Base-by-base conservation (phyloP, 2,329 filamentous ascomycete genomes). In the Hypoxylon sp. region DNA sequence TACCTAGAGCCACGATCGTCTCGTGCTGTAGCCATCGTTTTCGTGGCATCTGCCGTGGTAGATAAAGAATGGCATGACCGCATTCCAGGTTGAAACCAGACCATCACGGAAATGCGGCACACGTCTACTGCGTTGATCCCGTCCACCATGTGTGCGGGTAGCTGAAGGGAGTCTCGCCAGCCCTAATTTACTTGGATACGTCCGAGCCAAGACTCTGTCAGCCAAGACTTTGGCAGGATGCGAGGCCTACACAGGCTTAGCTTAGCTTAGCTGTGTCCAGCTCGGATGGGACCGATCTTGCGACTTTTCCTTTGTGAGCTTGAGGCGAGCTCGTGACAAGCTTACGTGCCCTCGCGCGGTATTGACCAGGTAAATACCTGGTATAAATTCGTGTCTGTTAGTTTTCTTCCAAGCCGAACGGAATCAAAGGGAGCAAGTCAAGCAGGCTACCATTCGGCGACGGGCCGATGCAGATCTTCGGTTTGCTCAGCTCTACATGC, bases 51-150 rank as follows among this genome's bases (percentile, higher is more conserved):
- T 17, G 10, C 4, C 13, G n/a, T n/a, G n/a, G n/a, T n/a, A 23
- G 9, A 24, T 41, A 41, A 23, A 23, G 37, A 38, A 40, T 37
- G 17, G 20, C 38, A 27, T 29, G 17, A 45, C 4, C 20, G 23
- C 40, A n/a, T n/a, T n/a, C n/a, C n/a, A n/a, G n/a, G n/a, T n/a
- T n/a, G n/a, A n/a, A n/a, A n/a, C 7, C 45, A 53, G 23, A 43
- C 20, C 20, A 17, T 17, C 41, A 58, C 56, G 56, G 56, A 33
- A 59, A 59, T 51, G 35, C 56, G 56, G 56, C 56, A 57, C 54
- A 41, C 21, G 15, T 17, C 20, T 26, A 27, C 37, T 20, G 4
- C 7, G 41, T 48, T 37, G 51, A 42, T 48, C 45, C 11, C 15
- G 41, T 49, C 23, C 41, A 9, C 11, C 24, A 24, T 37, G 13